A percentile compares a stretch with the other conserved stretches of the same genome.
Evolutionary conservation across 1,139 yeast species (phyloP).

Genomic region (Taphrina flavorubra): DNA sequence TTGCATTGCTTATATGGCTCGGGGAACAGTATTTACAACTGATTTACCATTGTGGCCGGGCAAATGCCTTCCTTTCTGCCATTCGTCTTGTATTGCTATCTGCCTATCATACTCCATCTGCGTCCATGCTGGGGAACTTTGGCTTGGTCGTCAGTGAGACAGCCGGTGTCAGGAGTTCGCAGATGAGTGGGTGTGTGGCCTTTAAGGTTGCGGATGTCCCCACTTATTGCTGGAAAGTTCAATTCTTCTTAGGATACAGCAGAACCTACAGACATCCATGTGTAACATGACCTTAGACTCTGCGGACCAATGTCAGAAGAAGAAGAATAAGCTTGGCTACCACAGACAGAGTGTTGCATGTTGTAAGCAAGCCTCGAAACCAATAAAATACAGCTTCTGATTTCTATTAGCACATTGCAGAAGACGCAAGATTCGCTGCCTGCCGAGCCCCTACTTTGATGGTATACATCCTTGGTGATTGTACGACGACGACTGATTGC

Average conservation of each 20-base stretch:
- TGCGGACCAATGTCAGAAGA: conserved; percentile 10
- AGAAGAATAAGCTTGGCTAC: conserved; percentile 36
- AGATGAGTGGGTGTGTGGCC: not conserved
- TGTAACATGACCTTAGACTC: conserved; percentile 7
- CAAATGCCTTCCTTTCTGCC: not conserved
- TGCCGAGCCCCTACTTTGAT: conserved; percentile 21
- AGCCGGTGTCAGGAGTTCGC: conserved; percentile 15
- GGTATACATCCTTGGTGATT: not conserved
- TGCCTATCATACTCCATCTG: not conserved
- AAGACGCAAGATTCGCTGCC: conserved; percentile 35
- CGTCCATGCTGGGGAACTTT: not conserved
- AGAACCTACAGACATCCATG: not conserved
- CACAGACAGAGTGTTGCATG: conserved; percentile 39
- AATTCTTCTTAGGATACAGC: too few relatives aligned
- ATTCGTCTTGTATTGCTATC: not conserved
- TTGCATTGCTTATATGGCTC: not conserved
- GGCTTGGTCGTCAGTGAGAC: not conserved
- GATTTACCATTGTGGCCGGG: conserved; percentile 9
- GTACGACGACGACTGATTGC: not conserved
- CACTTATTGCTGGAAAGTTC: not conserved
- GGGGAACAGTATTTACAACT: not conserved
- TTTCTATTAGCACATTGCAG: conserved; percentile 22
- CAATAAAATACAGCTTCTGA: not conserved
- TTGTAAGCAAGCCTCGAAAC: not conserved
- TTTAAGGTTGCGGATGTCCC: conserved; percentile 6